Conservation (phyloP, 2,329 filamentous ascomycete genomes). For the Colletotrichum noveboracense region DNA sequence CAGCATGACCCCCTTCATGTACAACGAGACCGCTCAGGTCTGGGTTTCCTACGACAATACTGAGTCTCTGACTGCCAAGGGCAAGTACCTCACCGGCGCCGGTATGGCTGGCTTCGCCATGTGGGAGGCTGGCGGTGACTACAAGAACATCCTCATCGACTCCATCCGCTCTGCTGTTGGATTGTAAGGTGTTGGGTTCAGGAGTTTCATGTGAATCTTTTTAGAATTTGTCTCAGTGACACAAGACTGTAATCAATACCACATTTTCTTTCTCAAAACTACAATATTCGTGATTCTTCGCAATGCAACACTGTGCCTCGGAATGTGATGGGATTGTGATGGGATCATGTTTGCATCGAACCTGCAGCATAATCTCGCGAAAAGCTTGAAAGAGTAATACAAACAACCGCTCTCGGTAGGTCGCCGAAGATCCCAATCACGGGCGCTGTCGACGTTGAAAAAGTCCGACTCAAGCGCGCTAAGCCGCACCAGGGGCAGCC, state of each 20-base stretch:
- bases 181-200: not conserved
- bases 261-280: not conserved
- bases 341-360: not conserved
- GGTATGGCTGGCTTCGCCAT: slow-evolving; percentile 12
- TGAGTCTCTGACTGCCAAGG: slow-evolving; percentile 6
- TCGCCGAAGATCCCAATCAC: not conserved
- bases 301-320: not conserved
- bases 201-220: not conserved
- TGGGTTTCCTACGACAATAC: slow-evolving; percentile 20
- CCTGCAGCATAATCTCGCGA: not conserved
- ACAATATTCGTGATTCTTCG: fast-evolving
- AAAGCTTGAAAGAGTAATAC: not conserved
- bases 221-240: not conserved
- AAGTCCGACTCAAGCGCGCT: not conserved
- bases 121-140: slow-evolving; percentile 15
- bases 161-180: slow-evolving; percentile 11
- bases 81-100: slow-evolving; percentile 1
- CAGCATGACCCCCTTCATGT: slow-evolving; percentile 14
- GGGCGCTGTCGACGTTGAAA: not conserved
- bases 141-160: slow-evolving; percentile 14
- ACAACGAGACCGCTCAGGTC: slow-evolving; percentile 8
- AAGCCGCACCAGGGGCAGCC: not conserved
- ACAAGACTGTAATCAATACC: not conserved
- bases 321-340: not conserved
- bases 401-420: not conserved